These are phyloP conservation scores for Fusarium robinianum DNA, from an alignment of 2,329 filamentous ascomycete genomes.

Conservation along the genomic window DNA sequence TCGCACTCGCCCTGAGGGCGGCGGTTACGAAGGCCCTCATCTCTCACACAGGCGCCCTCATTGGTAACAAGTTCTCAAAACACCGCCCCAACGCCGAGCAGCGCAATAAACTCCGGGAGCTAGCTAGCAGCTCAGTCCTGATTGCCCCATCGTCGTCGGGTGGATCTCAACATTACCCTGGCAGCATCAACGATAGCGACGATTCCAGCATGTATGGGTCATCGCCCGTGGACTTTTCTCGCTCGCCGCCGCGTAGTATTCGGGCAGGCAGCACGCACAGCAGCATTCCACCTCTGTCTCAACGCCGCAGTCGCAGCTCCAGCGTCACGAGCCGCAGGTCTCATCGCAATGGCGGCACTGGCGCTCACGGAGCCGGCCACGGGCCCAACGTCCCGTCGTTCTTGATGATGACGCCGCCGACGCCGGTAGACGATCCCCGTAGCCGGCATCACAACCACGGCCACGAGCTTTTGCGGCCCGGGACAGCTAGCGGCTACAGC, in stretches of 20 bases:
- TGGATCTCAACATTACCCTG: conserved; percentile 44
- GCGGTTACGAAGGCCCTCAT: conserved; percentile 93
- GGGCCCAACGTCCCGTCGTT: conserved; percentile 45
- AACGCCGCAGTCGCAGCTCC: conserved; percentile 56
- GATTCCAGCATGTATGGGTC: conserved; percentile 60
- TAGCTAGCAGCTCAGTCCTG: conserved; percentile 78
- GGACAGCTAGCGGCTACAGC: conserved; percentile 40
- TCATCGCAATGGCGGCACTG: conserved; percentile 41
- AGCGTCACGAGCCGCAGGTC: conserved; percentile 56
- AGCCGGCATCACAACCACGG: conserved; percentile 33
- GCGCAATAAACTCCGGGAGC: conserved; percentile 76
- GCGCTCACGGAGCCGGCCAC: conserved; percentile 24
- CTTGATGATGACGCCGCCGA: conserved; percentile 54
- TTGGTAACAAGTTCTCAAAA: conserved; percentile 94
- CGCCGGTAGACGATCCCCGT: conserved; percentile 40
- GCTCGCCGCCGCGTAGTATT: conserved; percentile 60
- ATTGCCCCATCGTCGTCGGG: conserved; percentile 51
- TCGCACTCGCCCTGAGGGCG: conserved; percentile 90
- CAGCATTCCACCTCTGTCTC: conserved; percentile 50
- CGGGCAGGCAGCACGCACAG: conserved; percentile 53
- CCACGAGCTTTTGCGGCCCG: conserved; percentile 40
- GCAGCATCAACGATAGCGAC: conserved; percentile 57
- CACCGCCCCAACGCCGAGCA: conserved; percentile 82
- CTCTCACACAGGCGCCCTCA: conserved; percentile 92
- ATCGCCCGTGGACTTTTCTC: conserved; percentile 61